Evolutionary conservation across 208 protist species (phyloP).

Genomic region (Trypanosoma lewisi): DNA sequence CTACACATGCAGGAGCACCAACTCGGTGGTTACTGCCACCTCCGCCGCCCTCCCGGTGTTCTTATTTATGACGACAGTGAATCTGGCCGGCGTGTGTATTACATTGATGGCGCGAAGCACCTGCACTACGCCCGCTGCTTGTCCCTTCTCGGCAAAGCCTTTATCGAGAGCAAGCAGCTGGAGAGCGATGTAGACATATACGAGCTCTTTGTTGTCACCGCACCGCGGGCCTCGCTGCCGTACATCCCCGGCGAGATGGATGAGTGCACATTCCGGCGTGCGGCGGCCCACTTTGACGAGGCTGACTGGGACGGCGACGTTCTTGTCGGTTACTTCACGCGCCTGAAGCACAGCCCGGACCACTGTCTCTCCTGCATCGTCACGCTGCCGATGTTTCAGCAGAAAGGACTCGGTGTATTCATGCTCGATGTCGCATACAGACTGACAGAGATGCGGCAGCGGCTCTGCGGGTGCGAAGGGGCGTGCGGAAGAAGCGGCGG

Average conservation of each 20-base stretch:
- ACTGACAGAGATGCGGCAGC: constrained; percentile 50
- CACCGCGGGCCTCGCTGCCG: constrained; percentile 41
- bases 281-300: constrained; percentile 38
- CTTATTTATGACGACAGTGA: constrained; percentile 51
- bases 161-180: constrained; percentile 74
- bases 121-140: constrained; percentile 66
- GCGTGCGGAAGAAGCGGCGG: constrained; percentile 50
- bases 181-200: constrained; percentile 74
- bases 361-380: constrained; percentile 73
- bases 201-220: constrained; percentile 70
- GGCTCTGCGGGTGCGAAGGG: constrained; percentile 38
- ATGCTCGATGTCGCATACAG: constrained; percentile 63
- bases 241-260: constrained; percentile 24
- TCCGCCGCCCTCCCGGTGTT: constrained; percentile 39
- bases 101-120: constrained; percentile 64
- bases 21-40: constrained; percentile 47
- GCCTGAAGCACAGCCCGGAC: constrained; percentile 59
- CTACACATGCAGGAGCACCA: constrained; percentile 47
- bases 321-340: constrained; percentile 64
- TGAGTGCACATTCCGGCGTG: constrained; percentile 33
- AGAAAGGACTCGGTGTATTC: constrained; percentile 43
- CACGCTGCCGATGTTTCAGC: constrained; percentile 67
- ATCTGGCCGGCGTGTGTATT: constrained; percentile 35
- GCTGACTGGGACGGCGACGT: constrained; percentile 57
- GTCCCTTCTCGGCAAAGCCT: constrained; percentile 53